Conservation (phyloP, 2,329 filamentous ascomycete genomes). For the Tolypocladium nubicola region DNA sequence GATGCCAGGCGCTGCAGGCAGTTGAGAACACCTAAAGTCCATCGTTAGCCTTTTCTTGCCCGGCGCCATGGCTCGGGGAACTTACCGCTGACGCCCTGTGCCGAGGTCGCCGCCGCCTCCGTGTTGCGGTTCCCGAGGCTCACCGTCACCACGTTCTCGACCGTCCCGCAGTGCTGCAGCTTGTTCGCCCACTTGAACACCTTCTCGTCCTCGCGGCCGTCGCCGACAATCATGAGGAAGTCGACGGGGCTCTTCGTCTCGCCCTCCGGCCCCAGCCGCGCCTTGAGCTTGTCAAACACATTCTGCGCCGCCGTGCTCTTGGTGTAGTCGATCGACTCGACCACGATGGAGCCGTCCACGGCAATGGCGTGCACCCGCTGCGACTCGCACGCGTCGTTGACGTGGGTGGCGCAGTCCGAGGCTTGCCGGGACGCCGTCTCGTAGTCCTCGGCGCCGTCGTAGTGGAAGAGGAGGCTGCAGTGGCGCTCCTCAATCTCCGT, state of each 20-base stretch:
- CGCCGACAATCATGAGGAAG: slow-evolving; percentile 82
- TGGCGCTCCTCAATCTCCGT: slow-evolving; percentile 85
- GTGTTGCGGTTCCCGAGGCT: slow-evolving; percentile 82
- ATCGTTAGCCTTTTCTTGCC: background rate
- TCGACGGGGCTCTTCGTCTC: slow-evolving; percentile 45
- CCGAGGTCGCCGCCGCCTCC: slow-evolving; percentile 73
- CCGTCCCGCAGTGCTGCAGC: slow-evolving; percentile 45
- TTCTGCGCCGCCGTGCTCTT: slow-evolving; percentile 74
- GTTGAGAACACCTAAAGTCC: slow-evolving; percentile 25
- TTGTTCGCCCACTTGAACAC: slow-evolving; percentile 92
- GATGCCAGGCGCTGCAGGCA: slow-evolving; percentile 31
- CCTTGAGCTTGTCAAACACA: slow-evolving; percentile 53
- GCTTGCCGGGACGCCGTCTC: slow-evolving; percentile 68
- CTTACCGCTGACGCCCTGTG: slow-evolving; percentile 84
- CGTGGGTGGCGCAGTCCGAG: slow-evolving; percentile 83
- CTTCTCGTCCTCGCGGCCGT: slow-evolving; percentile 86
- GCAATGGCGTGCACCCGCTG: slow-evolving; percentile 78
- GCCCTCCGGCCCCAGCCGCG: slow-evolving; percentile 18
- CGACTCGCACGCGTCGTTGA: slow-evolving; percentile 83
- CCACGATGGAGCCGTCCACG: slow-evolving; percentile 67
- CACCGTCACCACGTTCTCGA: slow-evolving; percentile 70
- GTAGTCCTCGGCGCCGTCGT: slow-evolving; percentile 70
- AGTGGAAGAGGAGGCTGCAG: slow-evolving; percentile 85
- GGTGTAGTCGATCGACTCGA: slow-evolving; percentile 78
- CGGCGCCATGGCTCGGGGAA: background rate